Evolutionary conservation across 1,284 basidiomycete species (phyloP), one percentile per base, ranked within the genome.

Genomic region (Ustilago esculenta): DNA sequence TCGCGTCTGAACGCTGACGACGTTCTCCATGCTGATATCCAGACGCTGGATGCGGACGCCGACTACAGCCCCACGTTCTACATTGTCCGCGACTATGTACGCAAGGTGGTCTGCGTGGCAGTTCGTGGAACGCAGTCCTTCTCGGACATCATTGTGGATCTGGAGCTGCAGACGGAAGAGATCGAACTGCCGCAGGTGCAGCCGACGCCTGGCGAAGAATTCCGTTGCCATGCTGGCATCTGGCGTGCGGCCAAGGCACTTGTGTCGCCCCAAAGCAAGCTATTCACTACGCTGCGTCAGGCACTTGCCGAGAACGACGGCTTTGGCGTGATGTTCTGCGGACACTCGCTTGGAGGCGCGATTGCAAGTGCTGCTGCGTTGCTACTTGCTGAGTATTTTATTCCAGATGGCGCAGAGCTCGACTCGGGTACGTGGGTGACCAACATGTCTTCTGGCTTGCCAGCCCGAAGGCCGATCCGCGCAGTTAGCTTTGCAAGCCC

Each of bases 21-120:
- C 41, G 79, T 81, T 18, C 64, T 81, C 23, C 78, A 80, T 45
- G 79, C 79, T 5, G 79, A 80, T 30, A 81, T 80, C 27, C 79
- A 81, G 66, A 76, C 75, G 24, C 65, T 81, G 17, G 74, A 76
- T 40, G 64, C 55, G 21, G 70, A 76, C 21, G 76, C 74, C 29
- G 69, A 72, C 40, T 81, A 81, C 61, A 60, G 65, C 15, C 79
- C 79, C 3, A 81, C 79, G 1, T 81, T 81, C 54, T 81, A 80
- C 65, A 48, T 81, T 17, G 70, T 79, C 4, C 71, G 76, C 24
- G 79, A 81, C 54, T 66, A 73, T 21, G 61, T 66, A 7, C 75
- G 78, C 39, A 75, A 76, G 55, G 72, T 75, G 33, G 72, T 81
- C 41, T 76, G 77, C 41, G 78, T 81, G 0, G 73, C 76, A 4